Conservation (phyloP, 2,329 filamentous ascomycete species). For the Curvularia lunata region DNA sequence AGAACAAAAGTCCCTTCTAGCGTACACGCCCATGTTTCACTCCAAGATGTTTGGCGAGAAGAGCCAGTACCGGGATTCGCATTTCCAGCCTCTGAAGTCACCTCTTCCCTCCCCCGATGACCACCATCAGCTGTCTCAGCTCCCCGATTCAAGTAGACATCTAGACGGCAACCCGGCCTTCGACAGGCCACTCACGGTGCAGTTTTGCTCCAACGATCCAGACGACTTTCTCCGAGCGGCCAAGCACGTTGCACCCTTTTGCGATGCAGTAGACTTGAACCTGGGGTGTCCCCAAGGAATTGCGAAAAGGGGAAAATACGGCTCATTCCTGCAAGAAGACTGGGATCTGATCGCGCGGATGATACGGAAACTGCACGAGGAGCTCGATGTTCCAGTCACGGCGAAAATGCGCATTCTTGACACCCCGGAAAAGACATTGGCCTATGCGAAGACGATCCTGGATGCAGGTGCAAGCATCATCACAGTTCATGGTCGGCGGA, state of each 20-base stretch:
- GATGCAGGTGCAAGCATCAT: constrained; percentile 89
- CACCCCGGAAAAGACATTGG: constrained; percentile 81
- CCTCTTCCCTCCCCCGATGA: constrained; percentile 45
- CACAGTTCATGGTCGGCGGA: constrained; percentile 84
- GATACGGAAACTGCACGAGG: constrained; percentile 79
- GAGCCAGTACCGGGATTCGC: constrained; percentile 74
- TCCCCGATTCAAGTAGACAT: constrained; percentile 36
- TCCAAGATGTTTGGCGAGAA: constrained; percentile 84
- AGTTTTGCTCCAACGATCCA: constrained; percentile 92
- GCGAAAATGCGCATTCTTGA: constrained; percentile 94
- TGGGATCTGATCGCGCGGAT: constrained; percentile 81
- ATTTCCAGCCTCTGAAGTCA: constrained; percentile 74
- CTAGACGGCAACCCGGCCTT: constrained; percentile 86
- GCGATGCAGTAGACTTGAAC: constrained; percentile 95
- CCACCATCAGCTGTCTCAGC: constrained; percentile 43
- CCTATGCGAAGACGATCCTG: constrained; percentile 87
- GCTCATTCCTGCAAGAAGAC: constrained; percentile 93
- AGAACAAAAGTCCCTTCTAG: constrained; percentile 68
- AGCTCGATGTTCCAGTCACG: constrained; percentile 83
- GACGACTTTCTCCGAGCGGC: constrained; percentile 82
- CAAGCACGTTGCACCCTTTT: constrained; percentile 78
- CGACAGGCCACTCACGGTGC: constrained; percentile 90
- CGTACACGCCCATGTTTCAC: constrained; percentile 96
- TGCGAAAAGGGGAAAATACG: constrained; percentile 87
- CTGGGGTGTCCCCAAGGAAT: constrained; percentile 97